Conservation (phyloP, 2,329 filamentous ascomycete species). For the Eutypa lata region DNA sequence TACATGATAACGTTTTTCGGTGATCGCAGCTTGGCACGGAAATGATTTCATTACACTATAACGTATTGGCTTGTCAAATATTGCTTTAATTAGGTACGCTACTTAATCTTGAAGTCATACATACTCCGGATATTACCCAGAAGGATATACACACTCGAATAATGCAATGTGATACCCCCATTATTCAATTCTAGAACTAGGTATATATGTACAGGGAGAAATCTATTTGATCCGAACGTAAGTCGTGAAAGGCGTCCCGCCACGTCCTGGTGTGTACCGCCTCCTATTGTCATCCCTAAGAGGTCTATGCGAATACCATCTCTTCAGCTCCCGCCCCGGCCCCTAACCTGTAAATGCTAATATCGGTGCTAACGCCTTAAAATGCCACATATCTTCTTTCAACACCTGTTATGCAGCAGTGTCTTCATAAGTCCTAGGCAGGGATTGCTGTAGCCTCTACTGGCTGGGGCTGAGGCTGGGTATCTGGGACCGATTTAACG, state of each 20-base stretch:
- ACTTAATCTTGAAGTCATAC: too few relatives aligned
- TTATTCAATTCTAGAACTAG: too few relatives aligned
- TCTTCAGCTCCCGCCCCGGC: neutral
- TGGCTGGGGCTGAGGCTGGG: constrained; percentile 3
- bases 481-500: constrained; percentile 9
- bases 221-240: neutral
- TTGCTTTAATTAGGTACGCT: too few relatives aligned
- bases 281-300: neutral
- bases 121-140: too few relatives aligned
- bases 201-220: neutral
- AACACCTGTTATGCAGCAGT: constrained; percentile 4
- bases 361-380: constrained; percentile 17
- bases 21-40: too few relatives aligned
- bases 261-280: neutral
- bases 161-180: too few relatives aligned
- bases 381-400: constrained; percentile 12
- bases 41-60: neutral
- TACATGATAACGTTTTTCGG: too few relatives aligned
- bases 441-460: constrained; percentile 14
- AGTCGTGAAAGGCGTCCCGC: neutral
- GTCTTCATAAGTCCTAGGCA: constrained; percentile 3
- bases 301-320: constrained; percentile 4
- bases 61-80: too few relatives aligned
- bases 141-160: too few relatives aligned
- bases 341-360: constrained; percentile 1